Evolutionary conservation across 2,329 filamentous ascomycete species (phyloP), one percentile per base, ranked within the genome.

Genomic region (Parascedosporium putredinis): DNA sequence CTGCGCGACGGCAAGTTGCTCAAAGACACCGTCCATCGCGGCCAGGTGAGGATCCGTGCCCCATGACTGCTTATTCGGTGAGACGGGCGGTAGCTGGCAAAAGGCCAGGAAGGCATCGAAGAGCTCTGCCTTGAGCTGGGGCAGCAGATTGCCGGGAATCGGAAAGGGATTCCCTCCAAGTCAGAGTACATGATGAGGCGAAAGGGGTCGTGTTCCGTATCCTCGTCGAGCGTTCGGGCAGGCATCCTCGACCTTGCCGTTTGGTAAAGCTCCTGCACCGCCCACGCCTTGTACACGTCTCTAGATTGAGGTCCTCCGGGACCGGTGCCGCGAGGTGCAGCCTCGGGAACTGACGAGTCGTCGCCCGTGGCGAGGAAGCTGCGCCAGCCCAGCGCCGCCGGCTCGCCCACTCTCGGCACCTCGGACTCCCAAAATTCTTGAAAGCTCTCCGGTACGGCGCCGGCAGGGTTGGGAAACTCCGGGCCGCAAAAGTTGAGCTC

Each of bases 381-480:
- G 2, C 59, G 62, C 89, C 89, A 96, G 1, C 89, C 88, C 53
- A 73, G 71, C 2, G 88, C 83, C 2, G 70, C 72, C 1, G 66
- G 59, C 57, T 97, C 91, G 8, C 91, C 91, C 49, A 95, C 76
- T 5, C 91, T 78, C 0, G 85, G 71, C 1, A 80, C 74, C 60
- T 96, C 91, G 51, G 81, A 86, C 52, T 95, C 88, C 93, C 93
- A 97, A 55, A 93, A 95, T 2, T 82, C 74, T 45, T 77, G 70
- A 53, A 95, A 86, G 0, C 60, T 59, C 2, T 64, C 60, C 7
- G 47, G 47, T 6, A 33, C 7, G 24, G 24, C 3, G 14, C 34
- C 22, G 12, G 38, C 16, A 14, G 47, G 36, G 22, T 27, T 38
- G 14, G 40, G n/a, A 20, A 38, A 36, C 27, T 12, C 43, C 2